A percentile compares a stretch with the other conserved stretches of the same genome.
These are phyloP conservation scores for Coemansia sp. DNA, from an alignment of 192 early-diverging fungal species.

Conservation along the genomic window DNA sequence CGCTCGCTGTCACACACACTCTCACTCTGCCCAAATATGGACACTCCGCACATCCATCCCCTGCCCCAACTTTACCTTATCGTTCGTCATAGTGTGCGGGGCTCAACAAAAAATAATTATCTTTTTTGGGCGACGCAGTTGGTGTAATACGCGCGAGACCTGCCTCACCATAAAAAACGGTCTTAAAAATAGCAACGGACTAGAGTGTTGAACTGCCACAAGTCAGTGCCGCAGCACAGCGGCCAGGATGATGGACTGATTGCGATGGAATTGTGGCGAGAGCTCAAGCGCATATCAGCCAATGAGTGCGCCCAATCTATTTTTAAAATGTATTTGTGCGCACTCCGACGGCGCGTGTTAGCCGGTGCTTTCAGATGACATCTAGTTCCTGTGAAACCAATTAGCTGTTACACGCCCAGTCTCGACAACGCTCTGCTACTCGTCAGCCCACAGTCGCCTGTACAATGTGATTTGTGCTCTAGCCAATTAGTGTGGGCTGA, in stretches of 20 bases:
- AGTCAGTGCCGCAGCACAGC: neutral
- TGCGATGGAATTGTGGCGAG: neutral
- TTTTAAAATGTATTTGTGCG: neutral
- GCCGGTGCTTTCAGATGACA: neutral
- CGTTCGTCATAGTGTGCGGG: neutral
- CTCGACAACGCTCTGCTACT: neutral
- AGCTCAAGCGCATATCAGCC: neutral
- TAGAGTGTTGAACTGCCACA: neutral
- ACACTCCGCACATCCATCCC: neutral
- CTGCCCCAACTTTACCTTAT: neutral
- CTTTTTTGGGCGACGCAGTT: neutral
- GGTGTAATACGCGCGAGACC: neutral
- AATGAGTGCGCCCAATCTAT: neutral
- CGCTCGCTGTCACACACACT: neutral
- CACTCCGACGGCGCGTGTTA: neutral
- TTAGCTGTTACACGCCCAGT: neutral
- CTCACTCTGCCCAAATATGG: neutral
- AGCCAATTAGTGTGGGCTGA: conserved; percentile 1
- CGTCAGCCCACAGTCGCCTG: conserved; percentile 1
- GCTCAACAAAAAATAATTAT: neutral
- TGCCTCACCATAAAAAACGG: neutral
- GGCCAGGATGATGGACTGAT: neutral
- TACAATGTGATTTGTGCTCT: neutral
- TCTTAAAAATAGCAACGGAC: neutral
- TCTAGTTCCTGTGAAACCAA: conserved; percentile 4